phyloP scores from a whole-genome alignment of 345 rosid species.

The Orychophragmus violaceus region DNA sequence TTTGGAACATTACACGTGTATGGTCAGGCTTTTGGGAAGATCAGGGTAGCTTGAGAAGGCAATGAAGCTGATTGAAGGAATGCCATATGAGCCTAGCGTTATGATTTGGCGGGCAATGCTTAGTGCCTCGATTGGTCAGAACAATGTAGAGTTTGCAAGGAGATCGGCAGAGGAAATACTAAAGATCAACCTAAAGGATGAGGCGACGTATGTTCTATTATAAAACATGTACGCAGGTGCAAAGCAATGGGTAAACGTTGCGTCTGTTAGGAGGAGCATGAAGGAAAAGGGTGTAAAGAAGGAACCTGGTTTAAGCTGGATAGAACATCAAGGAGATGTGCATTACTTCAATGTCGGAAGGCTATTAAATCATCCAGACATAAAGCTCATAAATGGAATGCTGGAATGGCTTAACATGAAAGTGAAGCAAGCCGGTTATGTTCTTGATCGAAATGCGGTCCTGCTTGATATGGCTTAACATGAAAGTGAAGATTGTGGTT shows the following conservation, averaged over 20 bases:
- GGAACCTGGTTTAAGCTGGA: constrained; percentile 88
- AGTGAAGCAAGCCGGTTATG: constrained; percentile 51
- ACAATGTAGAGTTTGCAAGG: constrained; percentile 57
- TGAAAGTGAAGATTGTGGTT: constrained; percentile 68
- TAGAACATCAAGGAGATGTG: constrained; percentile 59
- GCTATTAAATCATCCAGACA: constrained; percentile 51
- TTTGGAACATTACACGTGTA: constrained; percentile 74
- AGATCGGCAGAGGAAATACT: constrained; percentile 53
- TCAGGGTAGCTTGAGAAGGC: constrained; percentile 70
- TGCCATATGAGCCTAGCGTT: constrained; percentile 58
- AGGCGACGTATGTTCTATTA: constrained; percentile 62
- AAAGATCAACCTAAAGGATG: constrained; percentile 66
- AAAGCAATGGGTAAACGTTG: constrained; percentile 59
- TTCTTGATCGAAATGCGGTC: constrained; percentile 47
- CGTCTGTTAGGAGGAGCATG: constrained; percentile 64
- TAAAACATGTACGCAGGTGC: constrained; percentile 74
- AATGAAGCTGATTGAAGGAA: constrained; percentile 53
- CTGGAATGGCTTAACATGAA: constrained; percentile 78
- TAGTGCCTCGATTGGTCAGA: constrained; percentile 69
- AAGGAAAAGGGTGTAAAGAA: constrained; percentile 63
- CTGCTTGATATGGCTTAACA: constrained; percentile 52
- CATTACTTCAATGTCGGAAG: constrained; percentile 65
- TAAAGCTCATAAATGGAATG: constrained; percentile 68
- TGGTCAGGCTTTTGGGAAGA: constrained; percentile 80
- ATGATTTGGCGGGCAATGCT: constrained; percentile 89